A percentile compares a stretch with the other conserved stretches of the same genome.
phyloP scores from a whole-genome alignment of 78 protist species.

The Dictyostelium intermedium region DNA sequence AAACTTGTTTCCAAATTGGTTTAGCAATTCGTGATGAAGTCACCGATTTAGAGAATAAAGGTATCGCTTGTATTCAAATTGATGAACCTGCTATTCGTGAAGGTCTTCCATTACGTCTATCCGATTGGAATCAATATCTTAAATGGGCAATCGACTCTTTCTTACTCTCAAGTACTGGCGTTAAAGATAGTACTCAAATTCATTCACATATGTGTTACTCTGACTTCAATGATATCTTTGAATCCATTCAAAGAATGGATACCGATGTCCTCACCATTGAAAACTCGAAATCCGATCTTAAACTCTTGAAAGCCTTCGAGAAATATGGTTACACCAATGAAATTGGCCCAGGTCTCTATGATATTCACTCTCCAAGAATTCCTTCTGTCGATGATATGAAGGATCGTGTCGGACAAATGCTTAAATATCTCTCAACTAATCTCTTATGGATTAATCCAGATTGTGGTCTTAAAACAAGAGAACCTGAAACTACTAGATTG shows the following conservation, averaged over 20 bases:
- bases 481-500: constrained; percentile 15
- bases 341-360: constrained; percentile 92
- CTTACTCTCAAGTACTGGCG: constrained; percentile 72
- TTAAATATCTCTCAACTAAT: constrained; percentile 19
- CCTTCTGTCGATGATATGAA: constrained; percentile 82
- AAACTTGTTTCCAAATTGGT: constrained; percentile 81
- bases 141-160: constrained; percentile 82
- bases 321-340: constrained; percentile 78
- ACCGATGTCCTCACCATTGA: constrained; percentile 90
- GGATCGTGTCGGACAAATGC: constrained; percentile 54
- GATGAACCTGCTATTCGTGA: constrained; percentile 92
- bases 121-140: constrained; percentile 76
- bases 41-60: constrained; percentile 79
- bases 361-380: constrained; percentile 89
- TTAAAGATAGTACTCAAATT: constrained; percentile 76
- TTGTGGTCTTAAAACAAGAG: constrained; percentile 88
- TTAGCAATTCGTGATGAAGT: constrained; percentile 91
- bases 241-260: constrained; percentile 80
- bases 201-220: constrained; percentile 92
- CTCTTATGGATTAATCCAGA: constrained; percentile 89
- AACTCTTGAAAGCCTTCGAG: constrained; percentile 78
- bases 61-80: constrained; percentile 82
- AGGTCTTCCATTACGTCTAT: constrained; percentile 84
- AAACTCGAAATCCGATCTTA: constrained; percentile 63
- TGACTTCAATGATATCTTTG: constrained; percentile 87